These are phyloP conservation scores for Phytophthora chlamydospora DNA, from an alignment of 352 stramenopile genomes.

Conservation along the genomic window DNA sequence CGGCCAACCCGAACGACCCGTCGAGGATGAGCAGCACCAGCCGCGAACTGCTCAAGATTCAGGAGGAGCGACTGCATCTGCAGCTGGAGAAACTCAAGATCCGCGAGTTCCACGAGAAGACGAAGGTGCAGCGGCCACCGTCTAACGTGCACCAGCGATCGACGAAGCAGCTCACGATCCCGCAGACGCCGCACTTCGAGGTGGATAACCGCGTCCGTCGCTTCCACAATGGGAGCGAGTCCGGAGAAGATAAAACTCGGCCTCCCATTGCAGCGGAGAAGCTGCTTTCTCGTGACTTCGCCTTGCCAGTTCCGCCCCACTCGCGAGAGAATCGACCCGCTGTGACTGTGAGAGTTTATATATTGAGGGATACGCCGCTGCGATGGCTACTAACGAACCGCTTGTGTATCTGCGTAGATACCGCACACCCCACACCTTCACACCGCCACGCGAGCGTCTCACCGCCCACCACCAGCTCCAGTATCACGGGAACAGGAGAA, in stretches of 20 bases:
- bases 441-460: conserved; percentile 45
- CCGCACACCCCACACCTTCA: conserved; percentile 48
- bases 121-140: conserved; percentile 65
- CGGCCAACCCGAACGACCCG: conserved; percentile 46
- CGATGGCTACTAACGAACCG: conserved; percentile 5
- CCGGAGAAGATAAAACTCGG: conserved; percentile 22
- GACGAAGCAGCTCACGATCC: conserved; percentile 83
- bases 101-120: conserved; percentile 79
- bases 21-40: conserved; percentile 79
- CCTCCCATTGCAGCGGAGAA: conserved; percentile 44
- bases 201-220: conserved; percentile 64
- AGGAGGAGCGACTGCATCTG: conserved; percentile 68
- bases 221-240: conserved; percentile 31
- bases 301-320: conserved; percentile 30
- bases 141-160: conserved; percentile 78
- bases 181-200: conserved; percentile 67
- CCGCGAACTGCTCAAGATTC: conserved; percentile 77
- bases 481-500: conserved; percentile 37
- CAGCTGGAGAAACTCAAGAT: conserved; percentile 79
- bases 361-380: background rate
- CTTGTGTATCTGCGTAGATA: conserved; percentile 15
- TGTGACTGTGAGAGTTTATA: conserved; percentile 29
- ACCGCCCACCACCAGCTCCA: conserved; percentile 34
- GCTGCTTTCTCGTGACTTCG: conserved; percentile 46
- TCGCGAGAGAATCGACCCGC: conserved; percentile 30